Conservation (phyloP, 805 yeast genomes). For the Wickerhamomyces sydowiorum region DNA sequence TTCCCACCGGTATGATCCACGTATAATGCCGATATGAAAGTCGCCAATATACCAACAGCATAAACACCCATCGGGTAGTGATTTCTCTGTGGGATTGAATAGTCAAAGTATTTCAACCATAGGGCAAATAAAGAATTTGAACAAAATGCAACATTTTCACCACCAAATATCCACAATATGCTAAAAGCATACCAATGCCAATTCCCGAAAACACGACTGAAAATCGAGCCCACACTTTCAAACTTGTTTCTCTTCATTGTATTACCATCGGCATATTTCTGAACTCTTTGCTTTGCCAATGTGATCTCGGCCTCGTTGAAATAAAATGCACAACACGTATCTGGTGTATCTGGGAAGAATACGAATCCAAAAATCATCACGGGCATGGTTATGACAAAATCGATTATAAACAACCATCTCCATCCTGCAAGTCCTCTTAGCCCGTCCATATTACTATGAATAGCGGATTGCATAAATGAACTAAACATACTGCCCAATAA, state of each 20-base stretch:
- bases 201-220: conserved; percentile 39
- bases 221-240: conserved; percentile 28
- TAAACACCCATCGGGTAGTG: conserved; percentile 51
- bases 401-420: conserved; percentile 66
- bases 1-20: conserved; percentile 35
- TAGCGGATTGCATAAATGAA: conserved; percentile 53
- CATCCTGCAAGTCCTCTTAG: conserved; percentile 50
- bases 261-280: conserved; percentile 22
- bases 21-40: conserved; percentile 36
- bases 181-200: conserved; percentile 58
- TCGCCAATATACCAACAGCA: conserved; percentile 44
- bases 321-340: conserved; percentile 34
- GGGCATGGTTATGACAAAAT: conserved; percentile 52
- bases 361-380: conserved; percentile 51
- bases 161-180: conserved; percentile 45
- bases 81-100: conserved; percentile 39
- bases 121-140: conserved; percentile 42
- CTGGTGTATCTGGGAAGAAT: conserved; percentile 56
- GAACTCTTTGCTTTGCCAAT: conserved; percentile 37
- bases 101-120: conserved; percentile 37
- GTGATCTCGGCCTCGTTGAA: conserved; percentile 35
- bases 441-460: conserved; percentile 40
- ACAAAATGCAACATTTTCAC: conserved; percentile 41
- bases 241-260: conserved; percentile 23
- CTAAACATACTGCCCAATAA: conserved; percentile 49